These are phyloP conservation scores for Marasmius sp. DNA, from an alignment of 1,284 basidiomycete species.

Conservation along the genomic window DNA sequence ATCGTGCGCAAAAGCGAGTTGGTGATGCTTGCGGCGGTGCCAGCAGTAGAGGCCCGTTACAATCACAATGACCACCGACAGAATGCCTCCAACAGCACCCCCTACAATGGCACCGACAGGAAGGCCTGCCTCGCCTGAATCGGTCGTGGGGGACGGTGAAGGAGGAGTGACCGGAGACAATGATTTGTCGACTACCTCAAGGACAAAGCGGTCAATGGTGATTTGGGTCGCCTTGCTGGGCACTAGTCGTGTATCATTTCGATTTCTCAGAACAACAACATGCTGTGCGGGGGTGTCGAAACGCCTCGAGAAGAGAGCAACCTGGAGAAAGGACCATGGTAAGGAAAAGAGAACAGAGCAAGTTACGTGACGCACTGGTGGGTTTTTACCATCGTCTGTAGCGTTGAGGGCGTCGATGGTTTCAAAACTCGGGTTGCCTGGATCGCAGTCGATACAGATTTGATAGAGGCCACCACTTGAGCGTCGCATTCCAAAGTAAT, in stretches of 20 bases:
- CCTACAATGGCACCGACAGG: no score
- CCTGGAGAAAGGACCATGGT: constrained; percentile 23
- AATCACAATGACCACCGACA: no score
- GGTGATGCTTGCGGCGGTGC: no score
- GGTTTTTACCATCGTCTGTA: constrained; percentile 27
- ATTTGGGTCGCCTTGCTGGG: constrained; percentile 25
- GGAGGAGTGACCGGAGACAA: neutral
- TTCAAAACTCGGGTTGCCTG: constrained; percentile 22
- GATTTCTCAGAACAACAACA: neutral
- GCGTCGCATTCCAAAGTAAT: constrained; percentile 27
- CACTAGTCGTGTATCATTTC: constrained; percentile 6
- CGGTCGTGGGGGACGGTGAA: no score
- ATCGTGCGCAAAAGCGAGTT: no score
- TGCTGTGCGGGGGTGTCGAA: neutral
- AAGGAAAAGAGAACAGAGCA: constrained; percentile 2
- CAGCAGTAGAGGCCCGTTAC: no score
- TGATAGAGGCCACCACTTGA: constrained; percentile 17
- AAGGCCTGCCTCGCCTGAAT: no score
- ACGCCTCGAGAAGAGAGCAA: constrained; percentile 13
- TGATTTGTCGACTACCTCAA: constrained; percentile 17
- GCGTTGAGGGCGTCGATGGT: constrained; percentile 25
- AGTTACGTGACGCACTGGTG: constrained; percentile 21
- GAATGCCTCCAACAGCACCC: no score
- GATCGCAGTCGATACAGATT: constrained; percentile 27
- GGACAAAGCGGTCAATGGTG: constrained; percentile 25